Evolutionary conservation across 1,284 basidiomycete species (phyloP), one percentile per base, ranked within the genome.

Genomic region (Moesziomyces parantarcticus): DNA sequence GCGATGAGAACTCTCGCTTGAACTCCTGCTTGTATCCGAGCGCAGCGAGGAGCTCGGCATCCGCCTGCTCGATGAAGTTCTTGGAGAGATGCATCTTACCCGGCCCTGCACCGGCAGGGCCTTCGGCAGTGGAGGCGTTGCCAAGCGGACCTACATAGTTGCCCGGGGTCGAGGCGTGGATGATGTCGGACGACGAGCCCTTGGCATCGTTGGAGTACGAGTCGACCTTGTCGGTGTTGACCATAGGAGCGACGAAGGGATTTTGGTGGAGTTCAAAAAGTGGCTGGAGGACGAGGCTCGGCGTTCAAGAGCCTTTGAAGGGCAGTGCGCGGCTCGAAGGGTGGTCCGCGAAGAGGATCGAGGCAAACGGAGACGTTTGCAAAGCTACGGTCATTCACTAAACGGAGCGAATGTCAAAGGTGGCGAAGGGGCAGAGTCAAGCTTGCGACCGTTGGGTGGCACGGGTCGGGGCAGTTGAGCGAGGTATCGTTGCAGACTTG

Each of bases 21-120:
- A 92, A 92, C 82, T 91, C 90, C 77, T 88, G 87, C 85, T 87
- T 91, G 84, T 92, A 92, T 3, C 91, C 91, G 34, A 91, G 86
- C 59, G 87, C 84, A 13, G 90, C 90, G 36, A 91, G 88, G 34
- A 88, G 84, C 59, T 70, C 67, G 36, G 67, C 61, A 18, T 70
- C 67, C 34, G 61, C 67, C 18, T 70, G 67, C 29, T 70, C 57
- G 58, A 70, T 70, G 26, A 70, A 70, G 46, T 57, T 50, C 36
- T 70, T 70, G 42, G 57, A 60, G 18, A 70, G 58, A 47, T 70
- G 67, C 39, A 65, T 65, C 47, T 65, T 63, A 23, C 61, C 67
- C 13, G 45, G 23, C 3, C 53, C 64, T 10, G 22, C 13, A 29
- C 57, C 63, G 18, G 42, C 32, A 21, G 45, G 23, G 13, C n/a